Evolutionary conservation across 768 basidiomycete species (phyloP).

Genomic region (Tubosaeta sp.): DNA sequence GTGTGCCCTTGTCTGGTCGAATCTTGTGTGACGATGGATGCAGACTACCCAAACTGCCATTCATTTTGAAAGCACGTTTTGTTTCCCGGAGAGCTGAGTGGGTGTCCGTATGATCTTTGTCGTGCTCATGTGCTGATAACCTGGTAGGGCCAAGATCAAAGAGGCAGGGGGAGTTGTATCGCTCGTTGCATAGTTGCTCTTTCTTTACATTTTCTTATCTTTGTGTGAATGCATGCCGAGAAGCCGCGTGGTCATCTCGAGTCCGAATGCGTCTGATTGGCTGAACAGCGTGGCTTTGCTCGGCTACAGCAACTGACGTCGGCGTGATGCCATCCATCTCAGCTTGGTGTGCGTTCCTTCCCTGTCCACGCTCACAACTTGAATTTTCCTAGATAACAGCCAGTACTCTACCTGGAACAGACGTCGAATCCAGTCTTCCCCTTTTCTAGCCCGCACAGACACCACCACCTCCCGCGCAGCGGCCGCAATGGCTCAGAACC

Average conservation of each 20-base stretch:
- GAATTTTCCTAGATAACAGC: constrained; percentile 35
- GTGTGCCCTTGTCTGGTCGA: neutral
- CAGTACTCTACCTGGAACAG: constrained; percentile 59
- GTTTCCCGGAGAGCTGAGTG: constrained; percentile 86
- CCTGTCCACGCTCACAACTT: neutral
- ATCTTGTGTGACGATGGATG: neutral
- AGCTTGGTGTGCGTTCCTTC: constrained; percentile 35
- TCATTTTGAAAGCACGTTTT: constrained; percentile 98
- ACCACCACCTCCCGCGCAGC: constrained; percentile 46
- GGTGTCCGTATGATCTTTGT: constrained; percentile 19
- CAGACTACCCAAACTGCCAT: constrained; percentile 84
- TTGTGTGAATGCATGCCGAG: constrained; percentile 2
- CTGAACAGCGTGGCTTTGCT: neutral
- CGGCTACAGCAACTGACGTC: constrained; percentile 2
- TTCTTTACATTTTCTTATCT: constrained; percentile 2
- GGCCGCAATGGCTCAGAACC: constrained; percentile 44
- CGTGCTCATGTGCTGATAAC: constrained; percentile 15
- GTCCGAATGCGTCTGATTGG: neutral
- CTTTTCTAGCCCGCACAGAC: constrained; percentile 48
- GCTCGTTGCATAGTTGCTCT: constrained; percentile 67
- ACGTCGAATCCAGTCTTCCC: constrained; percentile 46
- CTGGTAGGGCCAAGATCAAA: constrained; percentile 71
- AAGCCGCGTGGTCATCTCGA: constrained; percentile 2
- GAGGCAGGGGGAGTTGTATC: constrained; percentile 93
- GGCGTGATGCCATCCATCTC: constrained; percentile 31